Evolutionary conservation across 2,329 filamentous ascomycete species (phyloP), one percentile per base, ranked within the genome.

Genomic region (Pseudogymnoascus verrucosus): DNA sequence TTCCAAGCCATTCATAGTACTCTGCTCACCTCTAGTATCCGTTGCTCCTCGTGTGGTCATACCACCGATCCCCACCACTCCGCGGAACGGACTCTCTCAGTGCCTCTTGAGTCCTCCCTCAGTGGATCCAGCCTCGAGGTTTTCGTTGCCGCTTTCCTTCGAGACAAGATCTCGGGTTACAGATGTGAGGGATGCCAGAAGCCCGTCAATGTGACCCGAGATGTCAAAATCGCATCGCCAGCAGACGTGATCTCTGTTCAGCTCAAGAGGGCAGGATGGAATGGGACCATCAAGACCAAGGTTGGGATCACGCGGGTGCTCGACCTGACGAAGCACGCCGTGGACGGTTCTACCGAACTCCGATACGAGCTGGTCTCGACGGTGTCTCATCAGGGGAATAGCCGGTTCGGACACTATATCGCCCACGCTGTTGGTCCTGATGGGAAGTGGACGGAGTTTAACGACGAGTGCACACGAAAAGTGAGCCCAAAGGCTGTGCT

Each of bases 361-460:
- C 64, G 47, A 23, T 76, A 75, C 62, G 67, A 71, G 36, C 67
- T 76, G 11, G 60, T 65, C 1, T 68, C 72, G 8, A 69, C 73
- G 2, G 65, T 76, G 8, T 68, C 70, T 44, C 74, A 76, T 62
- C 23, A 14, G 11, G 67, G 65, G 7, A 61, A 34, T 31, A 37
- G 61, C 11, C 12, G 62, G 10, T 37, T 5, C 12, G 69, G 69
- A 8, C 69, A 71, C 63, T 70, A 70, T 59, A 64, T 67, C 39
- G 62, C 62, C 57, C 61, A 65, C 51, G 64, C 68, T 12, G 65
- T 51, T 40, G 63, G 62, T 11, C 63, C 64, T 4, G 61, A 64
- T 40, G 65, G 62, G 2, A 31, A 23, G 4, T 71, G 69, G 69
- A 23, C 42, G 19, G 62, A 65, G 36, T 63, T 70, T 28, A 62